phyloP scores from a whole-genome alignment of 2,329 filamentous ascomycete species.

The Colletotrichum trifolii region DNA sequence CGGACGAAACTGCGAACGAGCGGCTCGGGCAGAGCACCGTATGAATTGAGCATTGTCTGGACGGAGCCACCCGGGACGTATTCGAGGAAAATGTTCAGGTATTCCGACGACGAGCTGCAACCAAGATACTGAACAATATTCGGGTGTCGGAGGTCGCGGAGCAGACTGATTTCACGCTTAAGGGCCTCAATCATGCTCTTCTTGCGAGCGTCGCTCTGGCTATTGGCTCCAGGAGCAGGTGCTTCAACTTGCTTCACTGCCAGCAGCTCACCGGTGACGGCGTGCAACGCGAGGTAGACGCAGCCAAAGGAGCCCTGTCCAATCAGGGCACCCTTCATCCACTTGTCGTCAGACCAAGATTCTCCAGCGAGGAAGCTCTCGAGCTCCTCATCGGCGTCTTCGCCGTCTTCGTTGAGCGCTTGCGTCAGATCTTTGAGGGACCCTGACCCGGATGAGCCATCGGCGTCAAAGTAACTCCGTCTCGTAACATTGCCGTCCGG shows the following conservation, averaged over 20 bases:
- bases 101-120: slow-evolving; percentile 88
- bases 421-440: slow-evolving; percentile 87
- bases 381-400: slow-evolving; percentile 90
- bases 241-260: slow-evolving; percentile 98
- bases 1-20: slow-evolving; percentile 96
- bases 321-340: slow-evolving; percentile 99
- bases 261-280: slow-evolving; percentile 95
- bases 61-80: slow-evolving; percentile 98
- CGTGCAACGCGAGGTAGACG: slow-evolving; percentile 94
- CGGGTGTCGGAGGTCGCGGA: slow-evolving; percentile 92
- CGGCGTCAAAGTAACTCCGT: slow-evolving; percentile 88
- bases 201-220: slow-evolving; percentile 88
- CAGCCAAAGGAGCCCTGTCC: slow-evolving; percentile 97
- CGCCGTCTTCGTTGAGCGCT: slow-evolving; percentile 88
- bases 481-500: slow-evolving; percentile 77
- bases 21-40: slow-evolving; percentile 92
- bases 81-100: slow-evolving; percentile 99
- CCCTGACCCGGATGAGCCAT: slow-evolving; percentile 75
- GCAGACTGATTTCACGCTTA: slow-evolving; percentile 93
- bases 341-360: slow-evolving; percentile 96
- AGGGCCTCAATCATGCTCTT: slow-evolving; percentile 98
- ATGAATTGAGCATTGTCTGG: slow-evolving; percentile 98
- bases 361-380: slow-evolving; percentile 91
- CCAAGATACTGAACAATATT: slow-evolving; percentile 99
- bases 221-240: slow-evolving; percentile 80